Percentiles rank a stretch among this genome's conserved stretches.
Conservation (phyloP, 192 early-diverging fungal genomes). For the Rhizoclosmatium sp. region DNA sequence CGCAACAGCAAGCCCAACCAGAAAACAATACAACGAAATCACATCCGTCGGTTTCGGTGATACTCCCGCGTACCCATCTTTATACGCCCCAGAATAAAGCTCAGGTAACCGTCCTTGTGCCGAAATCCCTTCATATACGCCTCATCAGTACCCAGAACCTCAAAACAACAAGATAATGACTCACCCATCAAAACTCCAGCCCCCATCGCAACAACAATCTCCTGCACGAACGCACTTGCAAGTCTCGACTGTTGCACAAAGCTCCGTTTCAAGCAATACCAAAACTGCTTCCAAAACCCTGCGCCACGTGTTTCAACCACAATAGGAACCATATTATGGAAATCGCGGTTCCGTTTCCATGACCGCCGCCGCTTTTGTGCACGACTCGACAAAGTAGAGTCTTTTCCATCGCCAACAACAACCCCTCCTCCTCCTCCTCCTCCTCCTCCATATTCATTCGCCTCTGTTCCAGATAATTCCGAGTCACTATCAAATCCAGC, state of each 20-base stretch:
- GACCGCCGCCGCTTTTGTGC: not conserved
- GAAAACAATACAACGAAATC: conserved; percentile 33
- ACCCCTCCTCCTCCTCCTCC: too few species aligned
- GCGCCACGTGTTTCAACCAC: conserved; percentile 42
- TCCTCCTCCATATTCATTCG: too few species aligned
- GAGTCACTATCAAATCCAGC: not conserved
- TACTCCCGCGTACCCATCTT: conserved; percentile 24
- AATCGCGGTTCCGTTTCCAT: conserved; percentile 19
- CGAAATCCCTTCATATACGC: conserved; percentile 22
- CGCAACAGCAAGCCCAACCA: conserved; percentile 45
- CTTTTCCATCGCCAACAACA: too few species aligned
- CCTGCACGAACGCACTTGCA: conserved; percentile 41
- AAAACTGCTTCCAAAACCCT: conserved; percentile 41
- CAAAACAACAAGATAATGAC: not conserved
- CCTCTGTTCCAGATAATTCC: not conserved
- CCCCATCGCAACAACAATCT: conserved; percentile 52
- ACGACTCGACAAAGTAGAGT: not conserved
- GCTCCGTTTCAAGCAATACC: conserved; percentile 44
- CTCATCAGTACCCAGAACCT: not conserved
- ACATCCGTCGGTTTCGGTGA: conserved; percentile 40
- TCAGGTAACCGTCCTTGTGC: conserved; percentile 34
- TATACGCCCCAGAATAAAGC: conserved; percentile 38
- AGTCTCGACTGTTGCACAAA: conserved; percentile 48
- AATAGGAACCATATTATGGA: conserved; percentile 28
- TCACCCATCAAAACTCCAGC: conserved; percentile 52